Conservation (phyloP, 257 asterid species). For the Leptodermis oblonga region DNA sequence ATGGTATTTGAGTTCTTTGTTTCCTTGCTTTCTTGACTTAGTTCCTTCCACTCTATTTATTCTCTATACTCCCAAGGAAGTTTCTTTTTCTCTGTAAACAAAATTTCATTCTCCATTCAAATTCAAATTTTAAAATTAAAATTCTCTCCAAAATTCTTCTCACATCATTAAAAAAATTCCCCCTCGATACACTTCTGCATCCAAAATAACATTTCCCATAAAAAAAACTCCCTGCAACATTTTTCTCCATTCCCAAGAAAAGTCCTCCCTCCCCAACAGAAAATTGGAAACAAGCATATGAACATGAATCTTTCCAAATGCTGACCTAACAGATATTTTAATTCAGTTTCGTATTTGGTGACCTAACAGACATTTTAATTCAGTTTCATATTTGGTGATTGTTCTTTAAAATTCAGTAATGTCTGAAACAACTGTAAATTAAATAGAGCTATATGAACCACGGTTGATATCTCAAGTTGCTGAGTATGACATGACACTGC, state of each 20-base stretch:
- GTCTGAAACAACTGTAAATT: too few relatives aligned
- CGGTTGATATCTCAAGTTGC: too few relatives aligned
- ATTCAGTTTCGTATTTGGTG: too few relatives aligned
- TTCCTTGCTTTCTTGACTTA: background rate
- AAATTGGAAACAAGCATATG: background rate
- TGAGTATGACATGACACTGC: too few relatives aligned
- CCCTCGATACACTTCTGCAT: background rate
- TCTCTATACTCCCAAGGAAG: background rate
- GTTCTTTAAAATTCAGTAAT: too few relatives aligned
- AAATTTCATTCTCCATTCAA: background rate
- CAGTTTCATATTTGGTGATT: too few relatives aligned
- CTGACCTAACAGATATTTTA: too few relatives aligned
- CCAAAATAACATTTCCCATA: background rate
- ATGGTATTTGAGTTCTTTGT: slow-evolving; percentile 12
- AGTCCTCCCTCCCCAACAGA: background rate
- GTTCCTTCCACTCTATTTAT: background rate
- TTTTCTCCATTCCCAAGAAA: background rate
- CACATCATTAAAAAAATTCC: background rate
- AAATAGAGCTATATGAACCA: too few relatives aligned
- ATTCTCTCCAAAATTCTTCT: background rate
- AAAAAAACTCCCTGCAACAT: background rate
- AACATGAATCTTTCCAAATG: background rate
- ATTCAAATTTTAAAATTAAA: background rate
- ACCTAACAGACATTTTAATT: too few relatives aligned
- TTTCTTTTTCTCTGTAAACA: background rate